Percentiles rank a stretch among this genome's conserved stretches.
Evolutionary conservation across 106 monocot species (phyloP).

Genomic region (Platanthera zijinensis): DNA sequence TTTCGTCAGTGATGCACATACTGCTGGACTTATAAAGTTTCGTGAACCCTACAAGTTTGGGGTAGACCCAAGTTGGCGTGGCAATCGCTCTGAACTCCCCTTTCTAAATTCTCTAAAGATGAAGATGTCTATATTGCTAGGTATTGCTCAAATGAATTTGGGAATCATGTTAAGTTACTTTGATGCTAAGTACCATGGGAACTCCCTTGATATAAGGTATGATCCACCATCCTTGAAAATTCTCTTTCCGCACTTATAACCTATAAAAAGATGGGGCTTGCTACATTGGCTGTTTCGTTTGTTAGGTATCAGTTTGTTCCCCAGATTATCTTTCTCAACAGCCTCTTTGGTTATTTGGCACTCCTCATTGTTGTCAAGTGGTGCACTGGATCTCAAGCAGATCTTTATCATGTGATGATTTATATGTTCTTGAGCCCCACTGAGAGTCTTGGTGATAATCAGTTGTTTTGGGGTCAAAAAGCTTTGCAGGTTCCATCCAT

Average conservation of each 20-base stretch:
- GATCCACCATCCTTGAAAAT: background rate
- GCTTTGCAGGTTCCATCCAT: constrained; percentile 39
- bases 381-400: constrained; percentile 80
- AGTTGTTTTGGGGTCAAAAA: constrained; percentile 80
- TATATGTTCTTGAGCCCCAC: constrained; percentile 78
- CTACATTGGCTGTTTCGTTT: constrained; percentile 9
- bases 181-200: constrained; percentile 83
- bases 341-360: constrained; percentile 73
- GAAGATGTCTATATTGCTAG: constrained; percentile 98
- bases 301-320: constrained; percentile 73
- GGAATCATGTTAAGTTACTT: constrained; percentile 93
- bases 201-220: constrained; percentile 76
- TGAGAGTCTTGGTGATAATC: constrained; percentile 71
- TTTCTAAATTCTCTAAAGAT: constrained; percentile 97
- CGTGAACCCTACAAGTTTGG: constrained; percentile 90
- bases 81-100: constrained; percentile 90
- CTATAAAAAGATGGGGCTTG: constrained; percentile 5
- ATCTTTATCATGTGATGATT: constrained; percentile 86
- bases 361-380: constrained; percentile 75
- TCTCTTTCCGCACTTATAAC: background rate
- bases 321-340: constrained; percentile 83
- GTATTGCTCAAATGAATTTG: constrained; percentile 90
- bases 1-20: constrained; percentile 73
- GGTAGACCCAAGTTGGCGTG: constrained; percentile 98
- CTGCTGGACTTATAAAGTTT: constrained; percentile 68